Conservation (phyloP, 352 stramenopile genomes). For the Pythium oligandrum region DNA sequence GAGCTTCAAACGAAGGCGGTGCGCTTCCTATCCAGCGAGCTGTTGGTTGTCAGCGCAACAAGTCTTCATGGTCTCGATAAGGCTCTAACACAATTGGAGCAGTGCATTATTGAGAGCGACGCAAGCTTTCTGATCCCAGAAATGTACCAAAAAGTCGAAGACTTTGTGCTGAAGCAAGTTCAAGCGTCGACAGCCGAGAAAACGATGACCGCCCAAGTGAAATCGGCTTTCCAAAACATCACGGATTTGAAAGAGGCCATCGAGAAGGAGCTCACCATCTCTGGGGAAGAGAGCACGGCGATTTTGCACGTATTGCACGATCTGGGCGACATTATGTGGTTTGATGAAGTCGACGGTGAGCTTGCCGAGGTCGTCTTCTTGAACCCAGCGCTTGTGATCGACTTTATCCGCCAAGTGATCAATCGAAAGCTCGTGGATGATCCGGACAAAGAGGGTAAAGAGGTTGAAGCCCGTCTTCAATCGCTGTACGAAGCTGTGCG, state of each 20-base stretch:
- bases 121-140: not conserved
- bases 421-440: constrained; percentile 4
- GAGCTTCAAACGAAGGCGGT: not conserved
- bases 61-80: not conserved
- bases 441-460: no score
- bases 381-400: constrained; percentile 7
- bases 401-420: constrained; percentile 10
- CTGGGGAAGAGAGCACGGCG: not conserved
- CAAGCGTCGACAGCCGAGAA: not conserved
- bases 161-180: not conserved
- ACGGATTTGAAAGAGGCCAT: not conserved
- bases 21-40: not conserved
- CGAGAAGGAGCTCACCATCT: not conserved
- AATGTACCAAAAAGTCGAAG: not conserved
- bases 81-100: not conserved
- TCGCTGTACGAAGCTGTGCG: not conserved
- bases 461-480: no score
- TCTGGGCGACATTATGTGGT: constrained; percentile 17
- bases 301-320: constrained; percentile 13
- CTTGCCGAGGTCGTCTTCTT: constrained; percentile 3
- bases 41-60: constrained; percentile 4
- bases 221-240: not conserved
- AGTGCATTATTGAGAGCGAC: not conserved
- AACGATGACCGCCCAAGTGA: not conserved
- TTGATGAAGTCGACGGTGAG: not conserved